Base-by-base conservation (phyloP, 805 yeast genomes). In the Wickerhamomyces alni region DNA sequence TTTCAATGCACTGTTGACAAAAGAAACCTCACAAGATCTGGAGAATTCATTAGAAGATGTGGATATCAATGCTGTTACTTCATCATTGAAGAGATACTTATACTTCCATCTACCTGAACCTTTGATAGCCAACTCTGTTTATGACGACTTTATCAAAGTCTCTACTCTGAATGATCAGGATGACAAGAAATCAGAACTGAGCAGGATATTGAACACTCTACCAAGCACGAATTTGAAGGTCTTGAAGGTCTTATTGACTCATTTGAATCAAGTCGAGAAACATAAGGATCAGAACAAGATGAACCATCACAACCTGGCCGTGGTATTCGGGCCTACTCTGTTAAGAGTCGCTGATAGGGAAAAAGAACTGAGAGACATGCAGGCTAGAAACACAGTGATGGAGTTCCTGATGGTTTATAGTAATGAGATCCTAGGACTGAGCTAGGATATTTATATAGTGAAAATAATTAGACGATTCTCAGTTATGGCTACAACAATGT, bases 281-380 rank as follows among this genome's bases (percentile, higher is more conserved):
- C 67, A 70, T 55, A 68, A 76, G 33, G 60, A 59, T 11, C 55
- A 62, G 33, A 93, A 89, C 57, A 72, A 89, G 58, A 93, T 93
- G 99, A 85, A 75, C 31, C 67, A 74, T 50, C 80, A 80, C 59
- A 88, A 93, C 53, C 63, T 93, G 38, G 81, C 96, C 0, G 87
- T 93, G 33, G 96, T 91, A 8, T 93, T 93, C 69, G 95, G 96
- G 2, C 98, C 99, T 4, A 87, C 96, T 8, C 63, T 93, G 33
- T 82, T 88, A 0, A 72, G 95, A 35, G 95, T 87, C 52, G 65
- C 71, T 43, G 72, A 78, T 30, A 89, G 95, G 8, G 87, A 83
- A 47, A 74, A 81, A 39, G 99, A 93, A 59, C 76, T 93, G 58
- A 54, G 69, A 39, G 98, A 93, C 59, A 87, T 87, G 84, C 83